These are phyloP conservation scores for Plasmodium sp. DNA, from an alignment of 169 alveolate genomes.

Conservation along the genomic window DNA sequence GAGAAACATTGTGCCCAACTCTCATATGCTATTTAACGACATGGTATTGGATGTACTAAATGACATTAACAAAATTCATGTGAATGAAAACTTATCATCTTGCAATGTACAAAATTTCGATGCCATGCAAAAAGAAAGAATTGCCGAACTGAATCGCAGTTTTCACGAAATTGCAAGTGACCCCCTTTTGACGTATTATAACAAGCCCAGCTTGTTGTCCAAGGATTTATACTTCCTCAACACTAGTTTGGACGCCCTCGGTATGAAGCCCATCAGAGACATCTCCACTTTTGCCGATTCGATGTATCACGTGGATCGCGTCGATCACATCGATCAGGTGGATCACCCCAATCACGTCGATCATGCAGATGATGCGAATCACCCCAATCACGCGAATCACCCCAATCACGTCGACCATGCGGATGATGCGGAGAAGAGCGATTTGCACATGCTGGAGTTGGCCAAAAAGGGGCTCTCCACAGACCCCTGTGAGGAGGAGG, in stretches of 20 bases:
- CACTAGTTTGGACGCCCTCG: not conserved
- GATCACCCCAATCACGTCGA: not conserved
- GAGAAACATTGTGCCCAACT: not conserved
- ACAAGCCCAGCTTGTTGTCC: not conserved
- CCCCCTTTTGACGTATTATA: constrained; percentile 13
- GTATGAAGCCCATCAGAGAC: not conserved
- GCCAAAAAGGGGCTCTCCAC: not conserved
- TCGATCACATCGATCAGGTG: not conserved
- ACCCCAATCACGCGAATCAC: too few relatives aligned
- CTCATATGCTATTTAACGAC: constrained; percentile 17
- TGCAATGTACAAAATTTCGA: not conserved
- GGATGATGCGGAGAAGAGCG: not conserved
- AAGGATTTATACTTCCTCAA: constrained; percentile 24
- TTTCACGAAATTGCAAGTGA: constrained; percentile 7
- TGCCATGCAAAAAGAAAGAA: not conserved
- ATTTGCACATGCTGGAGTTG: not conserved
- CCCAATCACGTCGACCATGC: not conserved
- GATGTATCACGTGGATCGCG: not conserved
- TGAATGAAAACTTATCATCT: not conserved
- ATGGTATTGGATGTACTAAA: constrained; percentile 39
- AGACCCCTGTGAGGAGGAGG: not conserved
- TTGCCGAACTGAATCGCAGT: not conserved
- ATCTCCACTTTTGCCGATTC: not conserved
- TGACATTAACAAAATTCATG: constrained; percentile 33
- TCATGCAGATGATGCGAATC: not conserved